Conservation (phyloP, 164 flowering plant species). For the Malania oleifera region DNA sequence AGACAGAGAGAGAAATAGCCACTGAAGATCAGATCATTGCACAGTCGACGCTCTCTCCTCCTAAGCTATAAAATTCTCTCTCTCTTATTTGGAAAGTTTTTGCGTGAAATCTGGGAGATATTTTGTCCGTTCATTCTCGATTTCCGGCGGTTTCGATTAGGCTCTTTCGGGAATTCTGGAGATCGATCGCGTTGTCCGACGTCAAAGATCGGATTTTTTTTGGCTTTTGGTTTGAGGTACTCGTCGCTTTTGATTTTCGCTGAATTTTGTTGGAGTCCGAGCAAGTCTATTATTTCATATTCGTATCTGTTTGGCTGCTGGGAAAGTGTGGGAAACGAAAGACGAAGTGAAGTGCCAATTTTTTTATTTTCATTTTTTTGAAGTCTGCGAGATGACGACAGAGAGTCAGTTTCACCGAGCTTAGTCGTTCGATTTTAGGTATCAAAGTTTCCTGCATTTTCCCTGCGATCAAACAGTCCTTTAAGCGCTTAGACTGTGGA, state of each 20-base stretch:
- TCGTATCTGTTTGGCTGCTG: slow-evolving; percentile 1
- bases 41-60: no score
- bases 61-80: no score
- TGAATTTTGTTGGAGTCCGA: not conserved
- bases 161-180: not conserved
- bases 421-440: no score
- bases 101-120: slow-evolving; percentile 3
- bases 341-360: no score
- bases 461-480: not conserved
- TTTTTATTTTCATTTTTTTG: not conserved
- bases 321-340: not conserved
- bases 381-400: no score
- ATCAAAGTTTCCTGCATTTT: not conserved
- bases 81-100: no score
- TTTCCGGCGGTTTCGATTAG: not conserved
- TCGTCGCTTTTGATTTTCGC: not conserved
- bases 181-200: no score
- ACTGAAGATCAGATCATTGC: no score
- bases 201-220: slow-evolving; percentile 3
- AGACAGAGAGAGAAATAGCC: no score
- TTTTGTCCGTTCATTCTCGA: not conserved
- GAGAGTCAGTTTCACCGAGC: no score
- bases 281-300: no score
- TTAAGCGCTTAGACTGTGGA: not conserved
- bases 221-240: not conserved